Evolutionary conservation across 257 asterid species (phyloP).

Genomic region (Forsythia viridissima): DNA sequence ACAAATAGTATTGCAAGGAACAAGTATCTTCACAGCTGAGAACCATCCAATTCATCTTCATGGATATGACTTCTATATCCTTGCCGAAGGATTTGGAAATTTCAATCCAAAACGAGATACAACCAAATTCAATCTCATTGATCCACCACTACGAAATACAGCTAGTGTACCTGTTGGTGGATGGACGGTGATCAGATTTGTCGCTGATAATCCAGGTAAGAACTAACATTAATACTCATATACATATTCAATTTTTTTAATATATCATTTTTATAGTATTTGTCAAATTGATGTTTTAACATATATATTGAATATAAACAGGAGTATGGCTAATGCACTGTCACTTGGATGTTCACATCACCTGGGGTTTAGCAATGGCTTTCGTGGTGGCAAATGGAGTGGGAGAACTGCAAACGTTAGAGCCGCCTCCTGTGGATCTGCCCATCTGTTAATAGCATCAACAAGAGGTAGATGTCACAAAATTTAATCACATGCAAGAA

Average conservation of each 20-base stretch:
- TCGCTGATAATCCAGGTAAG: conserved; percentile 92
- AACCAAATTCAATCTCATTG: conserved; percentile 69
- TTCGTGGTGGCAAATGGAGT: conserved; percentile 75
- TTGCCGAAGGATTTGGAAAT: conserved; percentile 87
- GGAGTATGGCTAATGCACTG: conserved; percentile 87
- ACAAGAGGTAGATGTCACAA: not conserved
- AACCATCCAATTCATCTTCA: conserved; percentile 93
- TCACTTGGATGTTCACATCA: conserved; percentile 85
- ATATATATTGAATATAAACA: conserved; percentile 32
- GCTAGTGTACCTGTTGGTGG: conserved; percentile 86
- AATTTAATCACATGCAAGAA: not conserved
- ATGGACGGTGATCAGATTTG: conserved; percentile 84
- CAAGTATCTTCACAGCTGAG: conserved; percentile 69
- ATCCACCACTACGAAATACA: conserved; percentile 82
- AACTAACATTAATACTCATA: not conserved
- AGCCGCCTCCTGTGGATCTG: conserved; percentile 66
- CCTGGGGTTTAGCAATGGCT: conserved; percentile 79
- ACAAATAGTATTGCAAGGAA: conserved; percentile 77
- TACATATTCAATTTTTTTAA: not conserved
- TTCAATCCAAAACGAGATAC: conserved; percentile 63
- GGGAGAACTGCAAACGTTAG: conserved; percentile 50
- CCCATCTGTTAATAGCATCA: conserved; percentile 53
- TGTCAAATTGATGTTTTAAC: conserved; percentile 3
- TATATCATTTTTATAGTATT: not conserved
- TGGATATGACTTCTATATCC: conserved; percentile 74